These are phyloP conservation scores for Neoconidiobolus thromboides DNA, from an alignment of 371 early-diverging fungal species.

Conservation along the genomic window DNA sequence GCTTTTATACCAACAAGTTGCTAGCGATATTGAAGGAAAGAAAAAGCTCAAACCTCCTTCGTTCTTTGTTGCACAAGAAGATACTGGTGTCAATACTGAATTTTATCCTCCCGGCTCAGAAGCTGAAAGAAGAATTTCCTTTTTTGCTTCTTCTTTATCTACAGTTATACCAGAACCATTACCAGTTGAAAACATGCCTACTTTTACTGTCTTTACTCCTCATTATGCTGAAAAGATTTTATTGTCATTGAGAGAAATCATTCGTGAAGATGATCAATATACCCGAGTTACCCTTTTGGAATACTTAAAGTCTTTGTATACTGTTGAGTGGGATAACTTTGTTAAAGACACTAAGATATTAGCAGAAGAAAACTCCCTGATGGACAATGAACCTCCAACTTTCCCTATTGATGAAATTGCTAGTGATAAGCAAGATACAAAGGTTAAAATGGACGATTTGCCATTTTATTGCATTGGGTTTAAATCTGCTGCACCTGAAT, in stretches of 20 bases:
- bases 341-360: constrained; percentile 69
- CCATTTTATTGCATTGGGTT: constrained; percentile 70
- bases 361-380: constrained; percentile 36
- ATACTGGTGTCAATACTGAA: constrained; percentile 51
- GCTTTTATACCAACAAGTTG: constrained; percentile 49
- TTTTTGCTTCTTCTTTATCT: constrained; percentile 76
- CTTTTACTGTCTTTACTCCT: constrained; percentile 73
- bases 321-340: constrained; percentile 81
- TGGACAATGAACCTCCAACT: constrained; percentile 7
- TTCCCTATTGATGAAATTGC: constrained; percentile 8
- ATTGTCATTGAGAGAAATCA: constrained; percentile 61
- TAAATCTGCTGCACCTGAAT: constrained; percentile 63
- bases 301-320: constrained; percentile 67
- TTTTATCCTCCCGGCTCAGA: constrained; percentile 62
- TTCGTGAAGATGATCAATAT: constrained; percentile 63
- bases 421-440: not conserved
- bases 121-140: constrained; percentile 69
- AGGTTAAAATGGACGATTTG: constrained; percentile 29
- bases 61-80: constrained; percentile 71
- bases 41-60: constrained; percentile 55
- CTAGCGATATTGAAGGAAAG: constrained; percentile 39
- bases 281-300: constrained; percentile 66
- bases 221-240: constrained; percentile 81
- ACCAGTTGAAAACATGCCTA: constrained; percentile 68
- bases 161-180: constrained; percentile 68